These are phyloP conservation scores for Beauveria scarabaeidicola DNA, from an alignment of 2,329 filamentous ascomycete species.

Conservation along the genomic window DNA sequence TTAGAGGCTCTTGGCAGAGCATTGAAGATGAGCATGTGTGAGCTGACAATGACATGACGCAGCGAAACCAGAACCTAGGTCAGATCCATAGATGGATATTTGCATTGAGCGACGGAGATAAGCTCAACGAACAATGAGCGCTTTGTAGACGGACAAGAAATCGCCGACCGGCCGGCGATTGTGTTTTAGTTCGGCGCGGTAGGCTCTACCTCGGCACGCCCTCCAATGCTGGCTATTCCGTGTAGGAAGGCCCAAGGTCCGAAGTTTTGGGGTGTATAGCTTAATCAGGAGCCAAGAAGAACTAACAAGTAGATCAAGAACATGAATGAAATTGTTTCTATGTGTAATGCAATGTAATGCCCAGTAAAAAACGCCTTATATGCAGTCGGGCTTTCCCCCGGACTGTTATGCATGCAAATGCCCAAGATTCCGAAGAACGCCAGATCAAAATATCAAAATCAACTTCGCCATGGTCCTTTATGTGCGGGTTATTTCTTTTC, in stretches of 20 bases:
- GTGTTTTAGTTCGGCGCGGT: too few species aligned
- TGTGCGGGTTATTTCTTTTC: not conserved
- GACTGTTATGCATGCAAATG: not conserved
- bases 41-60: not conserved
- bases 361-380: not conserved
- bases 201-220: too few species aligned
- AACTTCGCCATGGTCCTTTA: not conserved
- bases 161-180: too few species aligned
- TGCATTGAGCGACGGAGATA: too few species aligned
- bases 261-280: too few species aligned
- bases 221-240: too few species aligned
- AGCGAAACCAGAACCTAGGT: not conserved
- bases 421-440: not conserved
- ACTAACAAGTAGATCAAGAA: not conserved
- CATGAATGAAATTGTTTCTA: not conserved
- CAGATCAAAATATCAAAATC: not conserved
- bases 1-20: not conserved
- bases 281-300: rapidly evolving
- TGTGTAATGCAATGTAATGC: not conserved
- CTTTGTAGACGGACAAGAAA: too few species aligned
- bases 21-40: not conserved
- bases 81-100: not conserved
- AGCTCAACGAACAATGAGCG: too few species aligned
- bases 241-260: too few species aligned
- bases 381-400: not conserved